These are phyloP conservation scores for Boletus coccyginus DNA, from an alignment of 768 basidiomycete genomes.

Conservation along the genomic window DNA sequence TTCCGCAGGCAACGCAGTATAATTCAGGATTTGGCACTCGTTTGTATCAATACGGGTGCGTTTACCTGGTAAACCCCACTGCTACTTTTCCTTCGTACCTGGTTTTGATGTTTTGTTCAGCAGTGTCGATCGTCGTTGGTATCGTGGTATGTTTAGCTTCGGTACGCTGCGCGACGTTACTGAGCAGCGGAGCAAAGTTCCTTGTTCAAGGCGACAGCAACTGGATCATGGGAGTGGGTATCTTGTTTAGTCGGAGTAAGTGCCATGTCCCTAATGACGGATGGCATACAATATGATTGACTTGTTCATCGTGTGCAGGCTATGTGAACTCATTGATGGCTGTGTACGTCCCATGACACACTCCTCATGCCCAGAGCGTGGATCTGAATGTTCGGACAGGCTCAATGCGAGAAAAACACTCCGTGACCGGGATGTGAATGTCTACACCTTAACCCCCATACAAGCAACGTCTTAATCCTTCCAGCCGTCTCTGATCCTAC, in stretches of 20 bases:
- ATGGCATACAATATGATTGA: background rate
- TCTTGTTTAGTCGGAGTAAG: constrained; percentile 5
- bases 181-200: background rate
- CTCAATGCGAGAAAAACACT: constrained; percentile 9
- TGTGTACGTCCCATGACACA: constrained; percentile 1
- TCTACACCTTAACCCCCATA: constrained; percentile 1
- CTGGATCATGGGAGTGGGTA: constrained; percentile 4
- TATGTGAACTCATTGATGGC: constrained; percentile 15
- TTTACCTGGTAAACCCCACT: constrained; percentile 7
- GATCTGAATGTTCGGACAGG: background rate
- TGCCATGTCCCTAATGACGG: background rate
- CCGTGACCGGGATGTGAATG: constrained; percentile 2
- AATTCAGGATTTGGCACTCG: constrained; percentile 10
- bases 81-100: too few relatives aligned
- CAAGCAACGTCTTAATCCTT: background rate
- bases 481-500: too few relatives aligned
- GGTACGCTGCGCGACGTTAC: too few relatives aligned
- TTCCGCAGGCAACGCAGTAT: constrained; percentile 3
- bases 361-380: background rate
- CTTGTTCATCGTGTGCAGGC: background rate
- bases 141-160: background rate
- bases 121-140: background rate
- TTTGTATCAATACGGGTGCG: constrained; percentile 12
- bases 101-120: background rate
- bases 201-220: background rate